Conservation (phyloP, 176 grass and related monocot genomes). For the Olyra latifolia region DNA sequence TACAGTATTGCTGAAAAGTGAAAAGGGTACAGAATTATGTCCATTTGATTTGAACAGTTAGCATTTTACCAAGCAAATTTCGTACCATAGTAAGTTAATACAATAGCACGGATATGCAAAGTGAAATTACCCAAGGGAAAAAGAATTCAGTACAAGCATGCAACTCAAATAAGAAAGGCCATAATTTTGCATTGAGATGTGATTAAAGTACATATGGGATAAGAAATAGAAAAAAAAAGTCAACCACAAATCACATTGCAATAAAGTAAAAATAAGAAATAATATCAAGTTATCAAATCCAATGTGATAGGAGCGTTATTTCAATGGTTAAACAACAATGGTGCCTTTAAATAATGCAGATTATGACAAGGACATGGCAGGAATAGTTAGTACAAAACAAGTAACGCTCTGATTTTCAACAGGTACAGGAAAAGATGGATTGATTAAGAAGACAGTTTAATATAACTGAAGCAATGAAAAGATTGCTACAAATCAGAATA, state of each 20-base stretch:
- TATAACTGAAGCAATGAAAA: neutral
- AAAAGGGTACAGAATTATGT: neutral
- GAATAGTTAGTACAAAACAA: slow-evolving; percentile 9
- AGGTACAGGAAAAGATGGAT: neutral
- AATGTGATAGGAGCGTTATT: neutral
- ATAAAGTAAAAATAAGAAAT: neutral
- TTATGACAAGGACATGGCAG: neutral
- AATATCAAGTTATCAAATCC: neutral
- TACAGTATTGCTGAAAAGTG: neutral
- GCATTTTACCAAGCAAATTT: neutral
- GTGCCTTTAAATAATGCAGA: neutral
- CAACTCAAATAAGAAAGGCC: neutral
- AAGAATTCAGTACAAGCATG: neutral
- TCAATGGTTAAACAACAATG: slow-evolving; percentile 3
- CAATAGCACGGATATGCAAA: neutral
- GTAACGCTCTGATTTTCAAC: neutral
- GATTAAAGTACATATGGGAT: neutral
- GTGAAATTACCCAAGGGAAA: neutral
- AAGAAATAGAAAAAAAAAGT: neutral
- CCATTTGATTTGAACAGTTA: neutral
- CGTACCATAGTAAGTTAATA: neutral
- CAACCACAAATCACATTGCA: neutral
- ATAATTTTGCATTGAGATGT: neutral
- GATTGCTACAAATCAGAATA: neutral
- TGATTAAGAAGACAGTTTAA: neutral